Conservation (phyloP, 306 rosid species). For the Prosopis cineraria region DNA sequence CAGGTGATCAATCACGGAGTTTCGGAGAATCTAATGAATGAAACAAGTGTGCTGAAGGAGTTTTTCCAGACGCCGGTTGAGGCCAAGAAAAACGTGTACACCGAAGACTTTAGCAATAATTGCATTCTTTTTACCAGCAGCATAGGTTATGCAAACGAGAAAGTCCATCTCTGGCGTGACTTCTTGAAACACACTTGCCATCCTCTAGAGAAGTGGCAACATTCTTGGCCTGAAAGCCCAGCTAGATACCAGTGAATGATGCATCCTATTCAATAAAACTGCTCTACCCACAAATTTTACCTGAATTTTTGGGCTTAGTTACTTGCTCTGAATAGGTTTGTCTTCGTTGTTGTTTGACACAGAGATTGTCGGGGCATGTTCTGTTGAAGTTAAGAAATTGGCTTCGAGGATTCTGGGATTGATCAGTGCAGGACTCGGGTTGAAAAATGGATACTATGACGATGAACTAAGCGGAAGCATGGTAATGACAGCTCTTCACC, state of each 20-base stretch:
- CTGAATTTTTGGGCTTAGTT: neutral
- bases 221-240: slow-evolving; percentile 2
- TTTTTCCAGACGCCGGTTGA: slow-evolving; percentile 28
- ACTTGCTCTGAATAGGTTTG: neutral
- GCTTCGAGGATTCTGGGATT: neutral
- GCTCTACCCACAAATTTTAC: neutral
- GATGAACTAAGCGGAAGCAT: slow-evolving; percentile 25
- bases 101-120: slow-evolving; percentile 17
- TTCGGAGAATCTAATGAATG: slow-evolving; percentile 6
- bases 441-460: slow-evolving; percentile 25
- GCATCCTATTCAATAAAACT: neutral
- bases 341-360: neutral
- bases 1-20: slow-evolving; percentile 11
- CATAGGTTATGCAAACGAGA: neutral
- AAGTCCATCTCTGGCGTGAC: slow-evolving; percentile 19
- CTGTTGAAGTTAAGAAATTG: slow-evolving; percentile 10
- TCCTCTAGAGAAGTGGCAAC: slow-evolving; percentile 16
- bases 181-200: neutral
- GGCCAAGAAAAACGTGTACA: slow-evolving; percentile 24
- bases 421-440: slow-evolving; percentile 5
- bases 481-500: neutral
- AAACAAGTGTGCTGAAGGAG: slow-evolving; percentile 29
- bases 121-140: slow-evolving; percentile 32
- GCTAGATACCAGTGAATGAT: neutral
- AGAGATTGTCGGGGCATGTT: slow-evolving; percentile 1